A percentile compares a stretch with the other conserved stretches of the same genome.
These are phyloP conservation scores for Rhodotorula paludigena DNA, from an alignment of 768 basidiomycete species.

Conservation along the genomic window DNA sequence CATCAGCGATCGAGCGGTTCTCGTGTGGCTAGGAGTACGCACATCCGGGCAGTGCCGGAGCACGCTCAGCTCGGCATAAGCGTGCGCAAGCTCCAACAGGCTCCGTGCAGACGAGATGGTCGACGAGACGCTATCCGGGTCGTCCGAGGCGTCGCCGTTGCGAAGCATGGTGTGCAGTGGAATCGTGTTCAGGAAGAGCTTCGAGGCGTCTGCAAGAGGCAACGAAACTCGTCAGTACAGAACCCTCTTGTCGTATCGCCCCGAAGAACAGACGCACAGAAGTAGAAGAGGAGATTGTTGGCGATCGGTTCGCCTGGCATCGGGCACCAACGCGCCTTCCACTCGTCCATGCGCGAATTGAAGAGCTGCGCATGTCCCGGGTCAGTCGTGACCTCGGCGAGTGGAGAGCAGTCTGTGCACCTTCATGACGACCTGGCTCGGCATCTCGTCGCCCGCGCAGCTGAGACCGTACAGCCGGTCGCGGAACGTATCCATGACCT, in stretches of 20 bases:
- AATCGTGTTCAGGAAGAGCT: slow-evolving; percentile 36
- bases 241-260: too few relatives aligned
- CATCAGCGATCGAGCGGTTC: neutral
- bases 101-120: slow-evolving; percentile 17
- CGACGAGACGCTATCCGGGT: slow-evolving; percentile 25
- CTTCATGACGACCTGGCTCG: slow-evolving; percentile 32
- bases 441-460: slow-evolving; percentile 34
- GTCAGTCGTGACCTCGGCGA: neutral
- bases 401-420: neutral
- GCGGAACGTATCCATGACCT: slow-evolving; percentile 36
- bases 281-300: slow-evolving; percentile 34
- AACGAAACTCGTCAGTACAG: neutral
- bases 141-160: slow-evolving; percentile 21
- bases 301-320: slow-evolving; percentile 32
- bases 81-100: slow-evolving; percentile 24
- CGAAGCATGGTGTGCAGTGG: slow-evolving; percentile 33
- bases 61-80: slow-evolving; percentile 30
- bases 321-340: slow-evolving; percentile 32
- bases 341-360: slow-evolving; percentile 38
- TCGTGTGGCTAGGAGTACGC: neutral
- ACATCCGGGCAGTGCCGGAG: slow-evolving; percentile 33
- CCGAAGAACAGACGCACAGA: slow-evolving; percentile 5
- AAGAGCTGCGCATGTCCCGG: slow-evolving; percentile 5
- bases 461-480: slow-evolving; percentile 29
- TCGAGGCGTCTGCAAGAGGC: slow-evolving; percentile 15